Evolutionary conservation across 345 rosid genomes (phyloP).

Genomic region (Melastoma malabathricum): DNA sequence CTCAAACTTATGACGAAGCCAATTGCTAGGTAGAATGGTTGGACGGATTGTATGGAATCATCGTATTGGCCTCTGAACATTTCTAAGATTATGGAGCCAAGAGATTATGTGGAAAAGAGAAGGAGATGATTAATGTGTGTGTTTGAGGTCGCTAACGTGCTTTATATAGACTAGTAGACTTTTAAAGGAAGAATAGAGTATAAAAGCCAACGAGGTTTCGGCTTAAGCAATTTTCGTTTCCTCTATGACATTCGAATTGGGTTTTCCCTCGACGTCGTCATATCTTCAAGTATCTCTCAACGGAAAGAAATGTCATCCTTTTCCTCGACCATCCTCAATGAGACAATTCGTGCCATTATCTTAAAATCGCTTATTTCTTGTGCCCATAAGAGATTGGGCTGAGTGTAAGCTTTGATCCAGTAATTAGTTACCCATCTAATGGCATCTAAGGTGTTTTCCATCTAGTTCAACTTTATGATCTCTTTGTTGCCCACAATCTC

Average conservation of each 20-base stretch:
- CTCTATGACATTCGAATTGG: constrained; percentile 73
- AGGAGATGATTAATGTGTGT: too few relatives aligned
- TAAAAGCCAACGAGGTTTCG: constrained; percentile 66
- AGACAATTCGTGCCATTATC: too few relatives aligned
- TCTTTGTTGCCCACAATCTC: constrained; percentile 46
- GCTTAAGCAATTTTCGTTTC: constrained; percentile 87
- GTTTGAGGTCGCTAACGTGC: constrained; percentile 27
- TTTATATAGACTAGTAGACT: constrained; percentile 52
- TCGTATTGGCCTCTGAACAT: constrained; percentile 49
- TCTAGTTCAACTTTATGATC: constrained; percentile 38
- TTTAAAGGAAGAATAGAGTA: constrained; percentile 60
- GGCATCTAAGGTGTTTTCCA: constrained; percentile 44
- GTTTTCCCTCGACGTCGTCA: constrained; percentile 75
- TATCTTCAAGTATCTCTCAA: constrained; percentile 83
- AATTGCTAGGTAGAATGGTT: constrained; percentile 45
- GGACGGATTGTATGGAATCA: constrained; percentile 34
- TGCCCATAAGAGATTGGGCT: constrained; percentile 66
- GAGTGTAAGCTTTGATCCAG: constrained; percentile 60
- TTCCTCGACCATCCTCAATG: too few relatives aligned
- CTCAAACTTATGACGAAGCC: constrained; percentile 36
- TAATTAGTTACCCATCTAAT: constrained; percentile 81
- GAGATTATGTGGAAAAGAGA: too few relatives aligned
- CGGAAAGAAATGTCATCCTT: constrained; percentile 3
- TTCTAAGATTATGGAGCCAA: constrained; percentile 30
- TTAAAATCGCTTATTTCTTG: not conserved